Conservation (phyloP, 106 monocot genomes). For the Allium cepa region DNA sequence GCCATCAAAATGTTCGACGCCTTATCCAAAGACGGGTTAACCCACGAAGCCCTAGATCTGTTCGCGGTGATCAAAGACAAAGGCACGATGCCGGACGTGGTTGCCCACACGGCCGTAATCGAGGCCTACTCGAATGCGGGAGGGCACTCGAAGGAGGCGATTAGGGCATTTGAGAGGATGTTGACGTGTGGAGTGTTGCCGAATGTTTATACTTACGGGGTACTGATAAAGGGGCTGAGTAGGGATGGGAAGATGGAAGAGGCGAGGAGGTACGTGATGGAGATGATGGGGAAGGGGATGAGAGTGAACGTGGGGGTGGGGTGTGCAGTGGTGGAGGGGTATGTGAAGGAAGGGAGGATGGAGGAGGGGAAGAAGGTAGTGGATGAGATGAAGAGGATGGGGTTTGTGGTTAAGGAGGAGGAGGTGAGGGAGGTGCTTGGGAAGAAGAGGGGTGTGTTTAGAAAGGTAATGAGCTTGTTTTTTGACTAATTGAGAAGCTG, state of each 20-base stretch:
- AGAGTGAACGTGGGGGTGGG: constrained; percentile 53
- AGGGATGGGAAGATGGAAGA: constrained; percentile 52
- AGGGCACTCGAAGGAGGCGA: constrained; percentile 61
- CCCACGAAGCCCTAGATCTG: constrained; percentile 88
- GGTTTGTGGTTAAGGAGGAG: constrained; percentile 63
- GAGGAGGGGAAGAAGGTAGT: constrained; percentile 56
- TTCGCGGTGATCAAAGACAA: constrained; percentile 89
- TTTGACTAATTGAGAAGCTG: constrained; percentile 41
- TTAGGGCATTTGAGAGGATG: constrained; percentile 76
- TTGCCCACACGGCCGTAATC: constrained; percentile 94
- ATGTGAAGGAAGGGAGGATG: constrained; percentile 30
- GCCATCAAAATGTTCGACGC: constrained; percentile 99
- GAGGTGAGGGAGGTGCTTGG: constrained; percentile 50
- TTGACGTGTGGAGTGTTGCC: constrained; percentile 79
- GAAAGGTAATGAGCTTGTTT: constrained; percentile 62
- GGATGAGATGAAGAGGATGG: constrained; percentile 65
- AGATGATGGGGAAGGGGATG: constrained; percentile 85
- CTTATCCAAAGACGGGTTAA: constrained; percentile 84
- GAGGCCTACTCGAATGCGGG: constrained; percentile 90
- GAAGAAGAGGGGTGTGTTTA: constrained; percentile 65
- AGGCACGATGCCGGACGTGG: constrained; percentile 89
- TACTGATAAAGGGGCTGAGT: constrained; percentile 70
- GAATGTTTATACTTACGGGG: constrained; percentile 76
- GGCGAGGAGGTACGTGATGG: constrained; percentile 50
- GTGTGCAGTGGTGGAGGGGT: constrained; percentile 65